Percentiles rank a stretch among this genome's conserved stretches.
Conservation (phyloP, 331 rosid genomes). For the Acacia concinna region DNA sequence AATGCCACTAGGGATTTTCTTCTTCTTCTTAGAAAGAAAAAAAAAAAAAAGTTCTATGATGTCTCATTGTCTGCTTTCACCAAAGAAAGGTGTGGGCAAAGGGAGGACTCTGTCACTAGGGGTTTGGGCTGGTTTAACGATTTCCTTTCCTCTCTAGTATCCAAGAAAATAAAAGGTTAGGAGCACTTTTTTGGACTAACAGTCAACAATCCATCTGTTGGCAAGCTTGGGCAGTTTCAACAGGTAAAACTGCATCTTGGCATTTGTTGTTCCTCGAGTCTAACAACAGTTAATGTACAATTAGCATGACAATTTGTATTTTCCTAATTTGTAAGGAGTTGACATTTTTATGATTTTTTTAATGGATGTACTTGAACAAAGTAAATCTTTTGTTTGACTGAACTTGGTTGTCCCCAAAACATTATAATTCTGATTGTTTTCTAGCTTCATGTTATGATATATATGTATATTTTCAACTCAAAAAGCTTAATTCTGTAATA, state of each 20-base stretch:
- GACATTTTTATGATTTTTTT: slow-evolving; percentile 17
- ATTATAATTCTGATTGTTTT: too few species aligned
- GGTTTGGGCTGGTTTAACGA: too few species aligned
- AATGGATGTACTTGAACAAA: slow-evolving; percentile 4
- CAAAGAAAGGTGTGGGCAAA: too few species aligned
- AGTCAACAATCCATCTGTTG: slow-evolving; percentile 64
- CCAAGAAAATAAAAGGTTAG: slow-evolving; percentile 76
- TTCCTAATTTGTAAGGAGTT: slow-evolving; percentile 10
- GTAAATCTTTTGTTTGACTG: too few species aligned
- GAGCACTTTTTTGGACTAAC: slow-evolving; percentile 65
- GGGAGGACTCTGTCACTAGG: too few species aligned
- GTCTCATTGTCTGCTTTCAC: neutral
- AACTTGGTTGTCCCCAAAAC: too few species aligned
- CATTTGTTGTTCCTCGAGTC: slow-evolving; percentile 11
- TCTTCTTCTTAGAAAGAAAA: too few species aligned
- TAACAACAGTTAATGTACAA: neutral
- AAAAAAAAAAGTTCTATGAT: neutral
- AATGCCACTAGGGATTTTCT: neutral
- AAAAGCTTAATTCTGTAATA: neutral
- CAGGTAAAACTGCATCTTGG: slow-evolving; percentile 61
- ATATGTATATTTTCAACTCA: neutral
- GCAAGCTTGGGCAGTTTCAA: slow-evolving; percentile 61
- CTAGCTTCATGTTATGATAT: neutral
- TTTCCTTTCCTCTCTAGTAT: slow-evolving; percentile 65
- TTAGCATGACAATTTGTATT: slow-evolving; percentile 3